Evolutionary conservation across 108 stramenopile species (phyloP), one percentile per base, ranked within the genome.

Genomic region (Nannochloropsis gaditana): DNA sequence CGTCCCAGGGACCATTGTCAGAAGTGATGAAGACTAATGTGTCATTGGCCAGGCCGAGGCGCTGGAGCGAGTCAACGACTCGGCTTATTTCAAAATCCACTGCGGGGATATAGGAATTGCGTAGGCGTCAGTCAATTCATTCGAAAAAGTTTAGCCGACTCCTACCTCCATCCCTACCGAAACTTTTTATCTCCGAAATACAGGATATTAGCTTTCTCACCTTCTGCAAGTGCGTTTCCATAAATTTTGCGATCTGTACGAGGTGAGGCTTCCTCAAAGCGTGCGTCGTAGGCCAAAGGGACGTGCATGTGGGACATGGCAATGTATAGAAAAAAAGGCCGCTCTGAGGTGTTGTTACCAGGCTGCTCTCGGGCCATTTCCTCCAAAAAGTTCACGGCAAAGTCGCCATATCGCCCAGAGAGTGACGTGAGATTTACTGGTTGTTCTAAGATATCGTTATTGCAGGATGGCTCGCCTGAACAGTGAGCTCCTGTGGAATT

Each of bases 11-110:
- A 15, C 82, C 82, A 45, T 82, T 82, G 9, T 82, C 82, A 19
- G 82, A 82, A 82, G 82, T 82, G 5, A 82, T 45, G 9, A 82
- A 43, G 21, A 82, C 45, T 19, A 82, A 43, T n/a, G 82, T 82
- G 21, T 82, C 82, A n/a, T 73, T 73, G 59, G 8, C 59, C n/a
- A 6, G 59, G 5, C n/a, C 6, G 3, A n/a, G 15, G 59, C 59
- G 59, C 19, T 73, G 59, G 59, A 73, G 59, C 59, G 6, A 2
- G 19, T 73, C 59, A 73, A 73, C 3, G 15, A 73, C n/a, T 15
- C 59, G 59, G 59, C 59, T n/a, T 2, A 73, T n/a, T 0, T 73
- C 59, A 73, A 73, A 73, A n/a, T 73, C 59, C 19, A 73, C 59
- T 73, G 59, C 19, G 47, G 47, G 47, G 31, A 31, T 31, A 31